These are phyloP conservation scores for Vigna radiata DNA, from an alignment of 306 rosid genomes.

Conservation along the genomic window DNA sequence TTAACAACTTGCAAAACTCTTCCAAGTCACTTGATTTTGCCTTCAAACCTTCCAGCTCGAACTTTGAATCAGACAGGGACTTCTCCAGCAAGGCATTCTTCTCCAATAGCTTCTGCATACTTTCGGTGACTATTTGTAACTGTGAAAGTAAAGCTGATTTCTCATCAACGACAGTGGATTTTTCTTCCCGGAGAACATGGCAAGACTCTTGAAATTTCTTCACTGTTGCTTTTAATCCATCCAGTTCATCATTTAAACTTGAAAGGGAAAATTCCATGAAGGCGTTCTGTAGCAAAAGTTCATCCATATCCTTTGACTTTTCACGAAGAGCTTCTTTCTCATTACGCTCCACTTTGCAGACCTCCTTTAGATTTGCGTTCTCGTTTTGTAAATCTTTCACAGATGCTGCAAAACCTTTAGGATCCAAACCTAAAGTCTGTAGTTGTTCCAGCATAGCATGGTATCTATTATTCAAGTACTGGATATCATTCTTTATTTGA, in stretches of 20 bases:
- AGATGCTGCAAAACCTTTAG: slow-evolving; percentile 63
- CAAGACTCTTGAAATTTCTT: slow-evolving; percentile 67
- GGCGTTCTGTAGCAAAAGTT: slow-evolving; percentile 65
- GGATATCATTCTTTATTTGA: slow-evolving; percentile 71
- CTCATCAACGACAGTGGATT: slow-evolving; percentile 68
- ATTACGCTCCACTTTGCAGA: slow-evolving; percentile 57
- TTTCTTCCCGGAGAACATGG: slow-evolving; percentile 78
- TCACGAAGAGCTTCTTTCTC: slow-evolving; percentile 72
- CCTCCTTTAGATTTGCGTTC: slow-evolving; percentile 67
- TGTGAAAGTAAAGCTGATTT: slow-evolving; percentile 75
- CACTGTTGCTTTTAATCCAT: slow-evolving; percentile 58
- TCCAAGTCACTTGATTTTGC: slow-evolving; percentile 72
- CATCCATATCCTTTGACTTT: slow-evolving; percentile 72
- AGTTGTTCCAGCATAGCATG: slow-evolving; percentile 74
- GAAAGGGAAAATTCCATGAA: slow-evolving; percentile 64
- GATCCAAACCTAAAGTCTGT: slow-evolving; percentile 71
- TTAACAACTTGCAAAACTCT: slow-evolving; percentile 70
- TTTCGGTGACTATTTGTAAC: slow-evolving; percentile 73
- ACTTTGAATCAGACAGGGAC: slow-evolving; percentile 73
- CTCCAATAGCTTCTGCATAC: slow-evolving; percentile 81
- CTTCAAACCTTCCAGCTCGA: slow-evolving; percentile 81
- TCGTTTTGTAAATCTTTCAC: slow-evolving; percentile 77
- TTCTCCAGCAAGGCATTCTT: slow-evolving; percentile 75
- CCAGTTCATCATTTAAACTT: slow-evolving; percentile 66
- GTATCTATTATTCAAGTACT: slow-evolving; percentile 64